Conservation (phyloP, 73 alveolate genomes). For the Symbiodinium pilosum region DNA sequence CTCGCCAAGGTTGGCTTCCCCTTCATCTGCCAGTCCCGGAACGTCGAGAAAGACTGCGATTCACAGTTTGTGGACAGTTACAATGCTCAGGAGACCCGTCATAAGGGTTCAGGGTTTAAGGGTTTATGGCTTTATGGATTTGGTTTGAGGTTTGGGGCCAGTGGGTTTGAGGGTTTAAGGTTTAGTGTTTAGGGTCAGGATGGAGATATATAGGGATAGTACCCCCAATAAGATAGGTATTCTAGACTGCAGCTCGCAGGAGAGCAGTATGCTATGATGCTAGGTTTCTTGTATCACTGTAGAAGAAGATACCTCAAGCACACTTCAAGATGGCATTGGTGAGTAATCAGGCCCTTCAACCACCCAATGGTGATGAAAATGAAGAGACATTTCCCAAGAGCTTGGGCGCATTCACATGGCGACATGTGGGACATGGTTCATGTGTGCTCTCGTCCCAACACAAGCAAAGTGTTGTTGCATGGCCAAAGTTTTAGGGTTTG, state of each 20-base stretch:
- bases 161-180: not conserved
- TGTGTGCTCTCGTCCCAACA: not conserved
- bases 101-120: not conserved
- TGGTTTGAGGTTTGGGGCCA: not conserved
- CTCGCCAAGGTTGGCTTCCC: slow-evolving; percentile 85
- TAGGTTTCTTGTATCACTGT: not conserved
- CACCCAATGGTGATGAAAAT: not conserved
- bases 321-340: not conserved
- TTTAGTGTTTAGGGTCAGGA: not conserved
- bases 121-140: not conserved
- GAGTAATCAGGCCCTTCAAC: not conserved
- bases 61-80: slow-evolving; percentile 60
- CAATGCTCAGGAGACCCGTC: slow-evolving; percentile 60
- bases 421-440: not conserved
- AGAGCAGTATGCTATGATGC: no score
- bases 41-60: slow-evolving; percentile 90
- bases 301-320: not conserved
- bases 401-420: not conserved
- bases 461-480: no score
- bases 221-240: no score
- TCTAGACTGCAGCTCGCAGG: no score
- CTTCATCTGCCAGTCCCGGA: slow-evolving; percentile 73
- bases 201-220: no score
- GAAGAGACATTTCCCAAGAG: not conserved
- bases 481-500: no score